Percentiles rank a stretch among this genome's conserved stretches.
These are phyloP conservation scores for Tolypocladium ovalisporum DNA, from an alignment of 2,329 filamentous ascomycete genomes.

Conservation along the genomic window DNA sequence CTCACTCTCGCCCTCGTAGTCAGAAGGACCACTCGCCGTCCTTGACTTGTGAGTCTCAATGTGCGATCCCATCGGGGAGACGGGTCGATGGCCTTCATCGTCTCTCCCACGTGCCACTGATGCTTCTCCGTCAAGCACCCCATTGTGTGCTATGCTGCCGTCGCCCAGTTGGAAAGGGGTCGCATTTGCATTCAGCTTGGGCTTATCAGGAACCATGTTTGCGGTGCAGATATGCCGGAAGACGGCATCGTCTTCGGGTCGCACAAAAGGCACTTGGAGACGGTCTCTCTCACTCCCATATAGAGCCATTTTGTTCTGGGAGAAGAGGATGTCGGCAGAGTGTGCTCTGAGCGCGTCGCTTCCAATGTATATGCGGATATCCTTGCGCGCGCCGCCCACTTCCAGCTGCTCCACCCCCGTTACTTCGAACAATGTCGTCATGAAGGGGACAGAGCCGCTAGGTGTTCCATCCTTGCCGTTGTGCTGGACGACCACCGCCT, in stretches of 20 bases:
- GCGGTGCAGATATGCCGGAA: conserved; percentile 70
- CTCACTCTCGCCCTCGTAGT: conserved; percentile 34
- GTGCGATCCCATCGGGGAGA: conserved; percentile 26
- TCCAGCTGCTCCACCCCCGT: conserved; percentile 39
- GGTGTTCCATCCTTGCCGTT: conserved; percentile 64
- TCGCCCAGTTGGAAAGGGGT: conserved; percentile 30
- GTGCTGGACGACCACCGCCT: conserved; percentile 71
- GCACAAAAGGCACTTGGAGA: conserved; percentile 80
- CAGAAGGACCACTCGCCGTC: conserved; percentile 26
- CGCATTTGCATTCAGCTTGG: conserved; percentile 45
- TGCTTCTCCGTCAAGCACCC: not conserved
- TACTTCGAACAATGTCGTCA: conserved; percentile 71
- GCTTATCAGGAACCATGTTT: conserved; percentile 41
- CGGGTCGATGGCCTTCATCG: conserved; percentile 12
- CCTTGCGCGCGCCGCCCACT: conserved; percentile 32
- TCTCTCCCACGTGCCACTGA: conserved; percentile 11
- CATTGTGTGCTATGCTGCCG: conserved; percentile 9
- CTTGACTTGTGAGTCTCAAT: conserved; percentile 22
- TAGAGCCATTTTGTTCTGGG: conserved; percentile 78
- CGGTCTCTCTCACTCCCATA: conserved; percentile 82
- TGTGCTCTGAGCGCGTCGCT: conserved; percentile 79
- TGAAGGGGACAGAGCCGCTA: conserved; percentile 59
- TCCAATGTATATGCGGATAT: conserved; percentile 78
- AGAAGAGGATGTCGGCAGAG: conserved; percentile 85
- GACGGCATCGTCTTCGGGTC: conserved; percentile 73